Percentiles rank a stretch among this genome's conserved stretches.
Evolutionary conservation across 2,329 filamentous ascomycete genomes (phyloP).

Genomic region (Aspergillus sp.): DNA sequence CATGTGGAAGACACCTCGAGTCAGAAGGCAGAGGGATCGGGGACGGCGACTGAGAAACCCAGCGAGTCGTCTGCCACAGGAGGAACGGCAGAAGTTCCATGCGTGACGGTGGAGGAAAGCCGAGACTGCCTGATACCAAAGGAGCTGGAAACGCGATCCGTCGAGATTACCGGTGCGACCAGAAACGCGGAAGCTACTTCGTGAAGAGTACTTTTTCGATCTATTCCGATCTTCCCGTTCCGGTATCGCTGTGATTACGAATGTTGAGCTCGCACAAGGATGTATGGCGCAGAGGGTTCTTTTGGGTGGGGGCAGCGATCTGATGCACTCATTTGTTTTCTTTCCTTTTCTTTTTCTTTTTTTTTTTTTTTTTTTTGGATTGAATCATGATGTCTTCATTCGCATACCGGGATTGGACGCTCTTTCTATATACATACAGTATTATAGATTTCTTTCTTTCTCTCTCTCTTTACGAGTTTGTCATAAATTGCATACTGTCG

Average conservation of each 20-base stretch:
- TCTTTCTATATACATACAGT: slow-evolving; percentile 20
- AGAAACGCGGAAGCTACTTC: slow-evolving; percentile 28
- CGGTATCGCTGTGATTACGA: background rate
- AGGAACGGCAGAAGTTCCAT: slow-evolving; percentile 8
- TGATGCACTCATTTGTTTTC: slow-evolving; percentile 3
- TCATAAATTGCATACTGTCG: background rate
- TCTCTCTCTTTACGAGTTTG: background rate
- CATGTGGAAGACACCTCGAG: slow-evolving; percentile 36
- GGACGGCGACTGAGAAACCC: slow-evolving; percentile 14
- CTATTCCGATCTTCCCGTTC: slow-evolving; percentile 3
- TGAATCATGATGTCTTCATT: slow-evolving; percentile 1
- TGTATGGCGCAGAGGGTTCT: background rate
- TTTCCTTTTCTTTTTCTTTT: slow-evolving; percentile 3
- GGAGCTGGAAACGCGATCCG: slow-evolving; percentile 36
- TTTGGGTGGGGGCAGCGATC: background rate
- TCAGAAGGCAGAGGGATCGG: slow-evolving; percentile 22
- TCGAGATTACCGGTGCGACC: slow-evolving; percentile 29
- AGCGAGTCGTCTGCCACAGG: slow-evolving; percentile 11
- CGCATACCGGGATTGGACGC: slow-evolving; percentile 15
- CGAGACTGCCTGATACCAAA: slow-evolving; percentile 27
- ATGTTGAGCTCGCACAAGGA: too few relatives aligned
- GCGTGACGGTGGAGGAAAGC: slow-evolving; percentile 15
- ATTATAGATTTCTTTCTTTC: slow-evolving; percentile 16
- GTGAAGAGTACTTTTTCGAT: slow-evolving; percentile 12
- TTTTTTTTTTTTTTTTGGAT: slow-evolving; percentile 1